A percentile compares a stretch with the other conserved stretches of the same genome.
These are phyloP conservation scores for Podospora sp. DNA, from an alignment of 495 filamentous ascomycete genomes.

Conservation along the genomic window DNA sequence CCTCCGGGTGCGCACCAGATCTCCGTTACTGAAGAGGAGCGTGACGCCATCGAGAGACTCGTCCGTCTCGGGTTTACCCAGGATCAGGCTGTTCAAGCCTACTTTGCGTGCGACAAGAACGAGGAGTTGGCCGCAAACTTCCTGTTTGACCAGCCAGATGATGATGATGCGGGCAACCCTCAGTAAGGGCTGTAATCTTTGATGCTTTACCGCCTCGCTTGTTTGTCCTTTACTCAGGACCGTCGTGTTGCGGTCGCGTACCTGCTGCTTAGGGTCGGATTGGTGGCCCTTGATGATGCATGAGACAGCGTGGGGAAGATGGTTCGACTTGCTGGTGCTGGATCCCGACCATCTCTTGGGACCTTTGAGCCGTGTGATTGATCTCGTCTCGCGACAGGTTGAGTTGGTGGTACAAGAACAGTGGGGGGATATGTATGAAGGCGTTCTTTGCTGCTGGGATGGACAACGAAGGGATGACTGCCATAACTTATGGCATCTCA, in stretches of 20 bases:
- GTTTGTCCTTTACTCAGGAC: background rate
- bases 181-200: slow-evolving; percentile 24
- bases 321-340: background rate
- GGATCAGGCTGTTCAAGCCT: slow-evolving; percentile 94
- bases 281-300: background rate
- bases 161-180: slow-evolving; percentile 59
- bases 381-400: background rate
- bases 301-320: background rate
- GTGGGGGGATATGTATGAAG: background rate
- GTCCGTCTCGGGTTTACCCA: slow-evolving; percentile 90
- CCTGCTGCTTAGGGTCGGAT: background rate
- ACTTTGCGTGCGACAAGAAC: slow-evolving; percentile 99
- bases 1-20: slow-evolving; percentile 90
- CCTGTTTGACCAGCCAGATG: slow-evolving; percentile 94
- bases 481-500: background rate
- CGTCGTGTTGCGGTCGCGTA: background rate
- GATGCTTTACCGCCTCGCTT: background rate
- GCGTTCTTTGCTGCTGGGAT: background rate
- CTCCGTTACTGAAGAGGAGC: slow-evolving; percentile 90
- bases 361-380: background rate
- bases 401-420: background rate
- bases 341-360: slow-evolving; percentile 1
- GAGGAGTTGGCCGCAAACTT: slow-evolving; percentile 98
- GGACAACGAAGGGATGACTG: background rate
- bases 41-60: slow-evolving; percentile 92